These are phyloP conservation scores for Phytophthora crassamura DNA, from an alignment of 352 stramenopile genomes.

Conservation along the genomic window DNA sequence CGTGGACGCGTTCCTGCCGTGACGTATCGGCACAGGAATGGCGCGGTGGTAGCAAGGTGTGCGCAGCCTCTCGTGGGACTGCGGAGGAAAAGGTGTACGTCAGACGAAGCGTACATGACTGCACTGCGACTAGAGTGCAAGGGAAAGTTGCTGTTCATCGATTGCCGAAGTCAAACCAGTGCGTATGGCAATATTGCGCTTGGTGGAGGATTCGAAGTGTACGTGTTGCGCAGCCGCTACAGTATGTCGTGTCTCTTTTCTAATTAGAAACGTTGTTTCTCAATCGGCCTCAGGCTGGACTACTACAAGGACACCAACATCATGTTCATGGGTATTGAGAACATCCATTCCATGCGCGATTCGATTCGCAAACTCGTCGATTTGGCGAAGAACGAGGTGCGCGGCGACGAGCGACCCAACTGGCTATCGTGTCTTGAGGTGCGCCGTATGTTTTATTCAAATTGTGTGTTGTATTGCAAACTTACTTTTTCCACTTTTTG, in stretches of 20 bases:
- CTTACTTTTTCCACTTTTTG: constrained; percentile 6
- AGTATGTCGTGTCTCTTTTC: neutral
- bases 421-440: constrained; percentile 85
- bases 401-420: constrained; percentile 79
- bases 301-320: constrained; percentile 86
- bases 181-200: constrained; percentile 86
- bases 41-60: constrained; percentile 93
- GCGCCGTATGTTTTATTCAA: constrained; percentile 10
- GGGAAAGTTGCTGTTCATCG: constrained; percentile 76
- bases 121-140: constrained; percentile 64
- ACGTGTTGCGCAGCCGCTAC: constrained; percentile 24
- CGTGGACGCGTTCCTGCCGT: constrained; percentile 93
- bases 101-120: constrained; percentile 90
- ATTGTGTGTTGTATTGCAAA: neutral
- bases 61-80: constrained; percentile 96
- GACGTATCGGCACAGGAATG: constrained; percentile 92
- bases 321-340: constrained; percentile 91
- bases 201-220: constrained; percentile 88
- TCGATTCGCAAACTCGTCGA: constrained; percentile 84
- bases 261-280: constrained; percentile 9
- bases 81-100: constrained; percentile 89
- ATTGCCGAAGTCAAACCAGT: constrained; percentile 88
- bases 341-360: constrained; percentile 94
- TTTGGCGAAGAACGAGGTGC: constrained; percentile 86
- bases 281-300: constrained; percentile 42